Percentiles rank a stretch among this genome's conserved stretches.
Evolutionary conservation across 805 yeast genomes (phyloP).

Genomic region (Spathaspora girioi): DNA sequence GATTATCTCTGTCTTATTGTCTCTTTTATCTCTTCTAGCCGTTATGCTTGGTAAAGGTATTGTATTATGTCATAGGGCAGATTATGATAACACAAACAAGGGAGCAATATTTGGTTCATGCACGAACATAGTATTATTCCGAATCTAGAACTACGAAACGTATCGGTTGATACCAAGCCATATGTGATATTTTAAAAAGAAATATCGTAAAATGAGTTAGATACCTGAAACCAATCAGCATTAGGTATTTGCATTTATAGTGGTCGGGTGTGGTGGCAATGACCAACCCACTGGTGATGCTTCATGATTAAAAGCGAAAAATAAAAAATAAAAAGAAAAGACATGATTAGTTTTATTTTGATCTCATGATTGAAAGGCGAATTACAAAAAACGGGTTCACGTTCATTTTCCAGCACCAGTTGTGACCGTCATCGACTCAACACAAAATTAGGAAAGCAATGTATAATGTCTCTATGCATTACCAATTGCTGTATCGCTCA

Average conservation of each 20-base stretch:
- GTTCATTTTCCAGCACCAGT: too few species aligned
- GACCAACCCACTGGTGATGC: background rate
- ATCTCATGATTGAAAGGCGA: background rate
- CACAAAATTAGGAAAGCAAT: background rate
- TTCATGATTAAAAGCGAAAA: background rate
- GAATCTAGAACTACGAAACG: background rate
- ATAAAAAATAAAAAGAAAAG: background rate
- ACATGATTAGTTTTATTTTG: background rate
- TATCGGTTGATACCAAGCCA: background rate
- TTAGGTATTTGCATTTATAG: background rate
- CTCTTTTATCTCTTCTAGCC: background rate
- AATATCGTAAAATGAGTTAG: too few species aligned
- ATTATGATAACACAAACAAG: background rate
- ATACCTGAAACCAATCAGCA: background rate
- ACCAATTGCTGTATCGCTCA: background rate
- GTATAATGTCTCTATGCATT: background rate
- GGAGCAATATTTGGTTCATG: background rate
- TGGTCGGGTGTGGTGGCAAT: background rate
- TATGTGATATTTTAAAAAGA: background rate
- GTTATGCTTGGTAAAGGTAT: too few species aligned
- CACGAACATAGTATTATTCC: background rate
- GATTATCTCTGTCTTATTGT: background rate
- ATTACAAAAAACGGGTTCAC: background rate
- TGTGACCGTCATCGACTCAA: too few species aligned
- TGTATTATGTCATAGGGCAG: background rate